Evolutionary conservation across 163 green algal genomes (phyloP), one percentile per base, ranked within the genome.

Genomic region (Prototheca wickerhamii): DNA sequence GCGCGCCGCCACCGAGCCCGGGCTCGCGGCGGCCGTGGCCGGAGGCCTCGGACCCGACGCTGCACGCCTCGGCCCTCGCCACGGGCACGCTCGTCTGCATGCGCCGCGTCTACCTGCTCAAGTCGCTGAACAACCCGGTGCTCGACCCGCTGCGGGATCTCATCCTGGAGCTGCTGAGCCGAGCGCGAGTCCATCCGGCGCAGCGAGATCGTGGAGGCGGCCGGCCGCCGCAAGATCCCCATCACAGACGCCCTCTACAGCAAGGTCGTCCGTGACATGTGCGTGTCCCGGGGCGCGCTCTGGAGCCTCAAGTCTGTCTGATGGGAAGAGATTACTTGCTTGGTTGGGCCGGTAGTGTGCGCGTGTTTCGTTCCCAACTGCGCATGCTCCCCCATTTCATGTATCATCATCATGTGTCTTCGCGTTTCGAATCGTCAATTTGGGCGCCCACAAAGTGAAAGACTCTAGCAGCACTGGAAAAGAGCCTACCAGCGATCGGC

Each of bases 231-330:
- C 46, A 68, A 70, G 6, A 31, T 63, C n/a, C 51, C 30, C 8
- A n/a, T 50, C 10, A 61, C 42, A 10, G 51, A 70, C 26, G 40
- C 60, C 26, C 49, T 74, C 10, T 85, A 84, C 61, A 56, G 51
- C 26, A 77, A 73, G 66, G 77, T 88, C 2, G 72, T 91, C n/a
- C 87, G 87, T 67, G 80, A 87, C 44, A 62, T 89, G 15, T 91
- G 84, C 71, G 65, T 64, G 3, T 80, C 64, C 2, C 68, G 69
- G 23, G 82, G 80, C 31, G 74, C 78, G 65, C 60, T 68, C 15
- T 90, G 84, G 84, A 55, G 32, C 55, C 72, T 90, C 12, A 68
- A 68, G 34, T 18, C n/a, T 6, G 46, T 54, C 15, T 54, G 23
- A 25, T 25, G 46, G 23, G 5, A 8, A 54, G 20, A 25, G 10